Evolutionary conservation across 2,329 filamentous ascomycete species (phyloP), one percentile per base, ranked within the genome.

Genomic region (Colletotrichum gloeosporioides): DNA sequence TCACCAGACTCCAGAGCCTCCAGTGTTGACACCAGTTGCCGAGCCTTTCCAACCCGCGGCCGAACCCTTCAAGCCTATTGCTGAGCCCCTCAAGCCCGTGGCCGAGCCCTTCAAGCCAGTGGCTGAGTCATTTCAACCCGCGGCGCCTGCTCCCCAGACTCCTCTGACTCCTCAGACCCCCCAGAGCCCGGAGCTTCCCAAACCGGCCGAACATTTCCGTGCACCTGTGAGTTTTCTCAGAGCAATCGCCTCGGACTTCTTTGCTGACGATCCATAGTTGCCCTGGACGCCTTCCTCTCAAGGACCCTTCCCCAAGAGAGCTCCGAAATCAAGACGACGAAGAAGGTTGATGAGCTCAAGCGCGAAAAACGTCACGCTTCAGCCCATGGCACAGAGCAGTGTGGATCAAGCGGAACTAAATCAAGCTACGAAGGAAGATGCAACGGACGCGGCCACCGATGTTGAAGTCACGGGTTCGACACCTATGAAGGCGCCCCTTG

Each of bases 281-380:
- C 92, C 92, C 12, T 93, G 91, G 91, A 80, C 88, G 31, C 92
- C 91, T 1, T 83, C 83, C 36, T 89, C 90, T 5, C 88, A 90
- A 36, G 79, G 83, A 32, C 84, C 86, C 12, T 93, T 92, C 79
- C 91, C 91, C 15, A 79, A 78, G 65, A 81, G 81, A 79, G 81
- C 82, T 34, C 77, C 80, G 13, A 85, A 84, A 55, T 82, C 78
- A 39, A 79, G 72, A 71, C 68, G 70, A 44, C 87, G 85, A 78
- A 88, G 87, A 82, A 88, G 85, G 78, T 82, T 81, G 8, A 78
- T 88, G 27, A 83, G 82, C 22, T 80, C 83, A 8, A 81, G 86
- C 53, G 82, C 82, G 7, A 80, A 84, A 39, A 79, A 84, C 16
- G 84, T 91, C 1, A 87, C 88, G 64, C 80, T 88, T 4, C 44